Percentiles rank a stretch among this genome's conserved stretches.
Evolutionary conservation across 1,139 yeast genomes (phyloP).

Genomic region (Candida sp.): DNA sequence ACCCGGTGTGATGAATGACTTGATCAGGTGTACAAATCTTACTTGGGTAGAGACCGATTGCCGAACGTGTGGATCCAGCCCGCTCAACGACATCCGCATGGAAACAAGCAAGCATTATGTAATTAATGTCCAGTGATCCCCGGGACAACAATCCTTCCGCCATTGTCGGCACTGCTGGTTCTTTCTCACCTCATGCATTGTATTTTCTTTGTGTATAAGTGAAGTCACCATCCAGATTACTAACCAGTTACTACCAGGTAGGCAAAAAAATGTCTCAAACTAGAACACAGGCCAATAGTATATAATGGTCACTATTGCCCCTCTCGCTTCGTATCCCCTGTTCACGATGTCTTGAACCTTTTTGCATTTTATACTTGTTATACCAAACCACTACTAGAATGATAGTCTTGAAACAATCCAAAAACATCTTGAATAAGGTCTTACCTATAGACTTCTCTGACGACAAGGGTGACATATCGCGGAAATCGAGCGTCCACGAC

Average conservation of each 20-base stretch:
- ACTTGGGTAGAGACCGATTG: too few relatives aligned
- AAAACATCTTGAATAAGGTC: constrained; percentile 11
- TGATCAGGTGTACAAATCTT: background rate
- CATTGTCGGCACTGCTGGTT: background rate
- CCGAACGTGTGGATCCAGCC: too few relatives aligned
- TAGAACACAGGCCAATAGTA: too few relatives aligned
- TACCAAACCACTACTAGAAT: background rate
- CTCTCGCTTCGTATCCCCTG: background rate
- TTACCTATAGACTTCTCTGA: constrained; percentile 8
- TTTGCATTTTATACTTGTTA: background rate
- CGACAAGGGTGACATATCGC: background rate
- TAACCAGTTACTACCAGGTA: background rate
- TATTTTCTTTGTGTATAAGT: background rate
- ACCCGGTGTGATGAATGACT: background rate
- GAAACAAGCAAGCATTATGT: too few relatives aligned
- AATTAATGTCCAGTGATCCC: too few relatives aligned
- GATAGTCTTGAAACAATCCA: constrained; percentile 12
- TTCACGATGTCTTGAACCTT: background rate
- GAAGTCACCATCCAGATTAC: background rate
- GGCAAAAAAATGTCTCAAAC: too few relatives aligned
- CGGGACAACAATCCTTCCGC: background rate
- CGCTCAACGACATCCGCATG: too few relatives aligned
- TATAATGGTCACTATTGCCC: too few relatives aligned
- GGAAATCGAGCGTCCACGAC: background rate
- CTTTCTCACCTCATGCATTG: background rate